phyloP scores from a whole-genome alignment of 257 asterid species.

The Petrea volubilis region DNA sequence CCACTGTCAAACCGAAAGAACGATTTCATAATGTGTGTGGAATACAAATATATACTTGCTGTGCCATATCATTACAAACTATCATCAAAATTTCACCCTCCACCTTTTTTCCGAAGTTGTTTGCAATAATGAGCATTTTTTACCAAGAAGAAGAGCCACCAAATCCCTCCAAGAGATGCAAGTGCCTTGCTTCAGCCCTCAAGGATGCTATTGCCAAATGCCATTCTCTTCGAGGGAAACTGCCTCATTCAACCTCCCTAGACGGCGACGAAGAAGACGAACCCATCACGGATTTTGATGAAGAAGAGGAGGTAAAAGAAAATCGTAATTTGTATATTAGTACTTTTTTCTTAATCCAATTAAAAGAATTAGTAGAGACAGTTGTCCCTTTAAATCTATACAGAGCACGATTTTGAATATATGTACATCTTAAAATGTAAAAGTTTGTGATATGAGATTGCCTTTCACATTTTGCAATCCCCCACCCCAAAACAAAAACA shows the following conservation, averaged over 20 bases:
- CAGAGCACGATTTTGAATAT: no score
- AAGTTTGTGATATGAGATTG: no score
- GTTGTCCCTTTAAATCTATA: no score
- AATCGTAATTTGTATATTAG: no score
- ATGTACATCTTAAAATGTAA: no score
- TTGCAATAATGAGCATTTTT: slow-evolving; percentile 43
- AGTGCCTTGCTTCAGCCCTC: slow-evolving; percentile 47
- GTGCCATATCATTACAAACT: slow-evolving; percentile 9
- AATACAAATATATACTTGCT: background rate
- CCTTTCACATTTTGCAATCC: no score
- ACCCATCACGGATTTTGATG: slow-evolving; percentile 34
- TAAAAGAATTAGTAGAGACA: no score
- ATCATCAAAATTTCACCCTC: slow-evolving; percentile 16
- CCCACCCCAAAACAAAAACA: no score
- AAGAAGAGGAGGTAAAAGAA: slow-evolving; percentile 61
- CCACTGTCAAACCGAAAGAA: slow-evolving; percentile 37
- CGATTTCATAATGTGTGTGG: slow-evolving; percentile 6
- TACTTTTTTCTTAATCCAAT: no score
- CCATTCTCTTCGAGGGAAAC: slow-evolving; percentile 36
- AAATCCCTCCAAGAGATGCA: slow-evolving; percentile 53
- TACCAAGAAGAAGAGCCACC: slow-evolving; percentile 50
- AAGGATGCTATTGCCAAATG: slow-evolving; percentile 56
- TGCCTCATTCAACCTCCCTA: slow-evolving; percentile 21
- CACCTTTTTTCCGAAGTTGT: background rate
- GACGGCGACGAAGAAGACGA: slow-evolving; percentile 30